These are phyloP conservation scores for Kodamaea hsintzibuensis DNA, from an alignment of 805 yeast genomes.

Conservation along the genomic window DNA sequence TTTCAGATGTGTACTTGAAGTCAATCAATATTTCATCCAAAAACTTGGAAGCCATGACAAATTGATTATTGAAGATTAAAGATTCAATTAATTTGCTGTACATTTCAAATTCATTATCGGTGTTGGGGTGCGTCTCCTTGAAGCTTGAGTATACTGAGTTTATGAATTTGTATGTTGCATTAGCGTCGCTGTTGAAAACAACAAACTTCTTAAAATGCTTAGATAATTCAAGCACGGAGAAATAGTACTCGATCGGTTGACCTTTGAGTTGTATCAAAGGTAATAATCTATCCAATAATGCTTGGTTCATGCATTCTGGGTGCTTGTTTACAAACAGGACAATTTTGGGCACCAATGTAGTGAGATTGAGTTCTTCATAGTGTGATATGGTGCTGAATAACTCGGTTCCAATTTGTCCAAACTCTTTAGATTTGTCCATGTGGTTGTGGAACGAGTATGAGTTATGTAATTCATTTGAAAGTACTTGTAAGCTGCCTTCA, in stretches of 20 bases:
- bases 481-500: conserved; percentile 40
- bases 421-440: conserved; percentile 42
- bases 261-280: conserved; percentile 29
- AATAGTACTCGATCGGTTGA: conserved; percentile 21
- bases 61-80: conserved; percentile 51
- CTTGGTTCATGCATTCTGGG: conserved; percentile 28
- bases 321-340: conserved; percentile 28
- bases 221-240: conserved; percentile 35
- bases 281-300: conserved; percentile 18
- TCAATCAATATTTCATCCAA: conserved; percentile 55
- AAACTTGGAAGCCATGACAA: conserved; percentile 52
- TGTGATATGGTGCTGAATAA: conserved; percentile 48
- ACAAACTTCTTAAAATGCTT: conserved; percentile 20
- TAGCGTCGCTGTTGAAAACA: conserved; percentile 11
- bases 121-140: conserved; percentile 26
- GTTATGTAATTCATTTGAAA: conserved; percentile 1
- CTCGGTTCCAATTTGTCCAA: conserved; percentile 45
- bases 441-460: conserved; percentile 1
- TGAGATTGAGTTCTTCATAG: conserved; percentile 32
- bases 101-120: conserved; percentile 44
- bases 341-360: conserved; percentile 35
- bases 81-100: conserved; percentile 45
- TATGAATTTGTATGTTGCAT: conserved; percentile 25
- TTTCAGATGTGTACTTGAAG: conserved; percentile 31
- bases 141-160: conserved; percentile 32